Base-by-base conservation (phyloP, 2,329 filamentous ascomycete genomes). In the Fusarium sp. region DNA sequence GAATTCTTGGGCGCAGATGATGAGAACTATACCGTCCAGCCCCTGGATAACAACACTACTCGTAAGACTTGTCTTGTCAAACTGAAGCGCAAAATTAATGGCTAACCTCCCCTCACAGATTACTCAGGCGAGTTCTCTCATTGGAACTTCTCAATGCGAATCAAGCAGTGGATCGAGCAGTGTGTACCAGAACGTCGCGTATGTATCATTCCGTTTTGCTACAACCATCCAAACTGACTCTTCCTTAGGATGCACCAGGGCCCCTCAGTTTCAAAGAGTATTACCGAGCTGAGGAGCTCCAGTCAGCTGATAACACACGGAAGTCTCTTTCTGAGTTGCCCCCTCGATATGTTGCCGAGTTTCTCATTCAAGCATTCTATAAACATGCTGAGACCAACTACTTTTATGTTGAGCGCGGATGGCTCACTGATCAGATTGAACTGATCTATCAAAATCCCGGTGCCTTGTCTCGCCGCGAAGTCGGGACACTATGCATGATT, bases 111-210 rank as follows among this genome's bases (percentile, higher is more conserved):
- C 15, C 6, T 37, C 7, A 6, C 41, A 84, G 82, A 85, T 54
- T 85, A 83, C 60, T 85, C 83, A 1, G 83, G 83, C 10, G 83
- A 85, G 63, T 84, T 85, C 67, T 85, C 83, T 2, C 82, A 85
- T 56, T 84, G 82, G 81, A 84, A 84, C 64, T 85, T 85, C 67
- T 84, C 82, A 40, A 83, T 83, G 81, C 75, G 81, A 40, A 79
- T 84, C 64, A 83, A 83, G 65, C 78, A 81, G n/a, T 82, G 81
- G 72, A 81, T 84, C n/a, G 80, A 84, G 54, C 76, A 81, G 49
- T 79, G 77, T 58, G 76, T 76, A 9, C 74, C 75, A 25, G 73
- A 73, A 32, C 73, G 68, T 60, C 75, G 70, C 60, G 76, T 75
- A 73, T 62, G 68, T 68, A 46, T 30, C n/a, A 20, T n/a, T n/a